Conservation (phyloP, 176 grass and related monocot genomes). For the Carex pumila region DNA sequence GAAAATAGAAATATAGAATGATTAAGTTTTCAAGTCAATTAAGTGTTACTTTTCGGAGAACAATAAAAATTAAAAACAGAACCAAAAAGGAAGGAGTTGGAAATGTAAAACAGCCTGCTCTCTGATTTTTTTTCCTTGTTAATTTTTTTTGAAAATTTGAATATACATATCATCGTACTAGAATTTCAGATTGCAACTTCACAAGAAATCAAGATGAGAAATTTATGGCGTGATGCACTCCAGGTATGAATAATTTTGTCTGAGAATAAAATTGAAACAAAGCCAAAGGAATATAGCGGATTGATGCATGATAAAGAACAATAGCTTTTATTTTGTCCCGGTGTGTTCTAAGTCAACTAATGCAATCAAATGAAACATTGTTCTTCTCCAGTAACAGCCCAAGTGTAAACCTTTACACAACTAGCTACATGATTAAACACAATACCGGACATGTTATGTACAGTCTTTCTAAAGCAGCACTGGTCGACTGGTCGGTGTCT, state of each 20-base stretch:
- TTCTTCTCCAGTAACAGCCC: neutral
- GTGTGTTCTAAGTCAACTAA: neutral
- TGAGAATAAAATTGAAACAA: neutral
- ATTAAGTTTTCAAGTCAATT: no score
- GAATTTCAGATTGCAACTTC: neutral
- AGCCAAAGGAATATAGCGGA: neutral
- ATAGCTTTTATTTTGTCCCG: neutral
- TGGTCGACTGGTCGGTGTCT: no score
- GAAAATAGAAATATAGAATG: no score
- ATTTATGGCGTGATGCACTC: constrained; percentile 8
- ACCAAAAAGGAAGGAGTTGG: no score
- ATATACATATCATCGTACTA: neutral
- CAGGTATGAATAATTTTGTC: neutral
- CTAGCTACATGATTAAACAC: no score
- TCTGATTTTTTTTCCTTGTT: neutral
- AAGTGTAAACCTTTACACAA: no score
- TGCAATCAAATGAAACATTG: neutral
- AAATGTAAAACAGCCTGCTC: no score
- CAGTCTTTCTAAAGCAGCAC: no score
- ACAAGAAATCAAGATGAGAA: neutral
- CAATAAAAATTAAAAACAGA: no score
- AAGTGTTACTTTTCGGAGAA: no score
- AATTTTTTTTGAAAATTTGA: neutral
- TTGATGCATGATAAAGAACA: neutral
- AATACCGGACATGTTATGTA: no score